phyloP scores from a whole-genome alignment of 1,139 yeast species.

The Hanseniaspora uvarum region DNA sequence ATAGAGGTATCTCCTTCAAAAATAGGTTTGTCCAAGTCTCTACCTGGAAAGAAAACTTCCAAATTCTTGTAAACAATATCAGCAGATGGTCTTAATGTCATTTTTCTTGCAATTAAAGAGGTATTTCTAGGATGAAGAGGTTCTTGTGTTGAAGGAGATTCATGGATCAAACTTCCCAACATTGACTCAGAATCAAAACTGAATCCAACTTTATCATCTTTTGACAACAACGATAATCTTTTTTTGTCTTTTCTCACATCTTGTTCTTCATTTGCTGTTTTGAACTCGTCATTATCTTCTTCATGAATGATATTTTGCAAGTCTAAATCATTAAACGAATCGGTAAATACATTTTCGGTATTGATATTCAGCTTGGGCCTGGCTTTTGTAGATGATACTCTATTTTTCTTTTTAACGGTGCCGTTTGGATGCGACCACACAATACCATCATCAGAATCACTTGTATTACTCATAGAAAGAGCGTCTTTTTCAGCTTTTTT shows the following conservation, averaged over 20 bases:
- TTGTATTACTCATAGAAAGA: not conserved
- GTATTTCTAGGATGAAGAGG: constrained; percentile 21
- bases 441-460: constrained; percentile 14
- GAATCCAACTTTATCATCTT: constrained; percentile 18
- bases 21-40: constrained; percentile 87
- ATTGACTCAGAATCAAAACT: constrained; percentile 18
- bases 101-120: constrained; percentile 25
- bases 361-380: not conserved
- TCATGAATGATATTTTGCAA: not conserved
- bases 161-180: constrained; percentile 16
- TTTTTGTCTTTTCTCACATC: not conserved
- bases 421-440: constrained; percentile 6
- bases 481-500: not conserved
- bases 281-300: not conserved
- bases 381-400: too few relatives aligned
- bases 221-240: not conserved
- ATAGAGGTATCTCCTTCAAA: constrained; percentile 63
- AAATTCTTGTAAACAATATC: constrained; percentile 86
- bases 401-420: not conserved
- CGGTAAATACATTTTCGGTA: not conserved
- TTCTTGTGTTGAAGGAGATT: constrained; percentile 21
- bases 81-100: constrained; percentile 83
- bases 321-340: not conserved
- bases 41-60: constrained; percentile 83
- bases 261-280: not conserved